Evolutionary conservation across 768 basidiomycete species (phyloP).

Genomic region (Lyophyllum shimeji): DNA sequence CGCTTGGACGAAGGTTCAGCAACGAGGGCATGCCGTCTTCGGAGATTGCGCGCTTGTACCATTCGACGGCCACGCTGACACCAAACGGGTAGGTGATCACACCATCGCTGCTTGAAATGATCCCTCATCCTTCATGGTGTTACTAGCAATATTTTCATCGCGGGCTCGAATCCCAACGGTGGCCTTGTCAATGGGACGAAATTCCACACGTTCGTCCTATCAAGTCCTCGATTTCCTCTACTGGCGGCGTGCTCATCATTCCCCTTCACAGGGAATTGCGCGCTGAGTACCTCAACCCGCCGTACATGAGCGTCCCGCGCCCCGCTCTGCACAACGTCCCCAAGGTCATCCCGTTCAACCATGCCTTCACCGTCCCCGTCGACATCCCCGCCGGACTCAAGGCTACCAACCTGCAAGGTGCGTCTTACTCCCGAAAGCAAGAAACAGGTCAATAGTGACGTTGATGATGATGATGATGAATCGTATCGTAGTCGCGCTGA

Average conservation of each 20-base stretch:
- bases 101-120: constrained; percentile 18
- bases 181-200: background rate
- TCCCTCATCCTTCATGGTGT: background rate
- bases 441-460: background rate
- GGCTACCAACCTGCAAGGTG: constrained; percentile 26
- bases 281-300: constrained; percentile 40
- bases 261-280: constrained; percentile 37
- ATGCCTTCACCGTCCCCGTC: constrained; percentile 31
- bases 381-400: constrained; percentile 27
- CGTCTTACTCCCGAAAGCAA: background rate
- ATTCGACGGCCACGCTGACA: constrained; percentile 56
- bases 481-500: constrained; percentile 33
- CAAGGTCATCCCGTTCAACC: constrained; percentile 33
- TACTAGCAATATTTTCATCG: constrained; percentile 22
- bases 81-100: constrained; percentile 46
- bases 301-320: constrained; percentile 36
- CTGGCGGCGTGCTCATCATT: constrained; percentile 13
- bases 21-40: constrained; percentile 41
- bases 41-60: constrained; percentile 56
- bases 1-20: constrained; percentile 45
- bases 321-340: constrained; percentile 34
- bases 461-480: too few species aligned
- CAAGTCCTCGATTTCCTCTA: background rate
- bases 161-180: constrained; percentile 46
- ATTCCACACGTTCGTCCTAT: background rate